Base-by-base conservation (phyloP, 2,329 filamentous ascomycete genomes). In the Coniochaeta sp. region DNA sequence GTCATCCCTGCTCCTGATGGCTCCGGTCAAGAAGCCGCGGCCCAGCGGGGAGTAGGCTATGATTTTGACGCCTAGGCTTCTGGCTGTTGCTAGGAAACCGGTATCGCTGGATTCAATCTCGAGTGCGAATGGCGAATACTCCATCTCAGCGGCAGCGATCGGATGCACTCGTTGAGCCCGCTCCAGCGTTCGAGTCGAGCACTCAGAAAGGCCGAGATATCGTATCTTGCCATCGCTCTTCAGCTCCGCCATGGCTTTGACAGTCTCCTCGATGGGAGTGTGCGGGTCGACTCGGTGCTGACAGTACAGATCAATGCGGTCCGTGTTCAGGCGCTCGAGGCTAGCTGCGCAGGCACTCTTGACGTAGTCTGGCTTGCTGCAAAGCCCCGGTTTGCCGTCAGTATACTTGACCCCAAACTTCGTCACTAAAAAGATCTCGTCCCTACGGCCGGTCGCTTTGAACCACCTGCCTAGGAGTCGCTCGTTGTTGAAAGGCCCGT, bases 21-120 rank as follows among this genome's bases (percentile, higher is more conserved):
- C 67, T 3, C 83, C 83, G 0, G 81, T 80, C 38, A 88, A 67
- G 62, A 88, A 69, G 17, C 85, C 85, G 0, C 84, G 77, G 1
- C 83, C 84, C 1, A 89, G 76, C 0, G 86, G 85, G 11, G 77
- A 79, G 70, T 86, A 87, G 1, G 81, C 79, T 1, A 89, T 77
- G 4, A 85, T 71, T 1, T 81, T 73, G 3, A 85, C 73, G 16
- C 1, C 83, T 3, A 78, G 72, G 62, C 79, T 77, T 40, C 77
- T 76, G 58, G 71, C 72, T 4, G 74, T 75, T 33, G 63, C 61
- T 19, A 78, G 69, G 6, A 79, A 9, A 3, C 8, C 12, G 4
- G 4, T 66, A 12, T 60, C 50, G 6, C 47, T 69, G 4, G 62
- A 69, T 66, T 82, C 80, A 61, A 81, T 79, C 16, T 79, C 78